A percentile compares a stretch with the other conserved stretches of the same genome.
Evolutionary conservation across 1,139 yeast species (phyloP).

Genomic region (Pichia cactophila): DNA sequence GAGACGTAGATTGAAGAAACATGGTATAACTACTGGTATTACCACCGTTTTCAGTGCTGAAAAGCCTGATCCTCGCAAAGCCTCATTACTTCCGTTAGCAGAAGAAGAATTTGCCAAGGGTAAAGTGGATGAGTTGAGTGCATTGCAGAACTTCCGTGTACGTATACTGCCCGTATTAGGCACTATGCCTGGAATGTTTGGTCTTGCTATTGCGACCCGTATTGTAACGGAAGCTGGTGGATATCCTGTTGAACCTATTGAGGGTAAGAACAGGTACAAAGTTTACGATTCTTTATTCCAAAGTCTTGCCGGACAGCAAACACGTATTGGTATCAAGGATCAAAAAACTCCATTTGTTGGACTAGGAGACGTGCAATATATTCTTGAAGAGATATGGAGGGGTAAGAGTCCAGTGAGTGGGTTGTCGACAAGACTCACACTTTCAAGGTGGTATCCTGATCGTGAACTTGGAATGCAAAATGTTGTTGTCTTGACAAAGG

Average conservation of each 20-base stretch:
- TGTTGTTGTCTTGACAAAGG: constrained; percentile 80
- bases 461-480: constrained; percentile 56
- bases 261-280: constrained; percentile 84
- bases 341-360: constrained; percentile 65
- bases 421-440: constrained; percentile 66
- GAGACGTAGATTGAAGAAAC: constrained; percentile 69
- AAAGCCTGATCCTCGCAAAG: constrained; percentile 93
- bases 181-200: constrained; percentile 94
- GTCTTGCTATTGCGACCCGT: constrained; percentile 81
- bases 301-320: constrained; percentile 79
- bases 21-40: constrained; percentile 68
- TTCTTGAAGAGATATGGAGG: constrained; percentile 86
- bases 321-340: constrained; percentile 61
- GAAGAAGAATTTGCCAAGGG: constrained; percentile 77
- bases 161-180: constrained; percentile 92
- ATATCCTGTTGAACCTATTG: constrained; percentile 81
- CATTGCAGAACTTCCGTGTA: constrained; percentile 82
- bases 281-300: constrained; percentile 77
- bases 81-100: constrained; percentile 73
- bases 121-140: constrained; percentile 77
- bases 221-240: constrained; percentile 74
- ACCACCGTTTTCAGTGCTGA: constrained; percentile 91
- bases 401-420: constrained; percentile 91
- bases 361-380: constrained; percentile 65
- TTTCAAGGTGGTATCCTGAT: constrained; percentile 76